Percentiles rank a stretch among this genome's conserved stretches.
Evolutionary conservation across 169 alveolate genomes (phyloP).

Genomic region (Plasmodium vivax): DNA sequence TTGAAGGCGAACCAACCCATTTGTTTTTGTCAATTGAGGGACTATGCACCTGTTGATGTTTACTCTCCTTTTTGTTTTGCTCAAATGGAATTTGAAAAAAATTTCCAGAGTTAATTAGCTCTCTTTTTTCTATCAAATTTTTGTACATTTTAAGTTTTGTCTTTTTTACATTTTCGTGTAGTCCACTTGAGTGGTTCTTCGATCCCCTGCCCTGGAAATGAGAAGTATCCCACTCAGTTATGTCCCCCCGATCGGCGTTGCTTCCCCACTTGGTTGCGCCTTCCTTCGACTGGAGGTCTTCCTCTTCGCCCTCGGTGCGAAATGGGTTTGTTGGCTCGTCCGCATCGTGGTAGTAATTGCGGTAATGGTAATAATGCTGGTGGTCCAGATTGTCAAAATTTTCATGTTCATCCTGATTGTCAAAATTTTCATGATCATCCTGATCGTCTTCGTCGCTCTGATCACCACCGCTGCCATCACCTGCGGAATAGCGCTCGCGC

Average conservation of each 20-base stretch:
- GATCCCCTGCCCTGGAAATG: neutral
- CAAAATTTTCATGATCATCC: neutral
- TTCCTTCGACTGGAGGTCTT: neutral
- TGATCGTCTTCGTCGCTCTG: neutral
- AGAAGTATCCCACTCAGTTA: neutral
- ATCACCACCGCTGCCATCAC: neutral
- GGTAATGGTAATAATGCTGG: neutral
- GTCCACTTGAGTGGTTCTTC: neutral
- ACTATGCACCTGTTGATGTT: neutral
- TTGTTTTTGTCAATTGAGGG: neutral
- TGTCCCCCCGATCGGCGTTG: neutral
- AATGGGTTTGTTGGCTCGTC: neutral
- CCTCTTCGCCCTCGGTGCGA: neutral
- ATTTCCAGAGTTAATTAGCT: constrained; percentile 4
- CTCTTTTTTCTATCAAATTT: neutral
- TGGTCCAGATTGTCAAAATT: neutral
- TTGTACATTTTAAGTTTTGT: constrained; percentile 17
- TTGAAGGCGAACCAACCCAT: neutral
- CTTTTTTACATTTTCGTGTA: neutral
- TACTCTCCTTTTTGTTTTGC: neutral
- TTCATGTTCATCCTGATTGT: neutral
- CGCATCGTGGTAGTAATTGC: neutral
- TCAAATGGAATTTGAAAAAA: constrained; percentile 20
- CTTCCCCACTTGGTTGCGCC: neutral
- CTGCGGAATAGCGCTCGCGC: neutral